Evolutionary conservation across 2,329 filamentous ascomycete species (phyloP).

Genomic region (Aspergillus ochraceoroseus): DNA sequence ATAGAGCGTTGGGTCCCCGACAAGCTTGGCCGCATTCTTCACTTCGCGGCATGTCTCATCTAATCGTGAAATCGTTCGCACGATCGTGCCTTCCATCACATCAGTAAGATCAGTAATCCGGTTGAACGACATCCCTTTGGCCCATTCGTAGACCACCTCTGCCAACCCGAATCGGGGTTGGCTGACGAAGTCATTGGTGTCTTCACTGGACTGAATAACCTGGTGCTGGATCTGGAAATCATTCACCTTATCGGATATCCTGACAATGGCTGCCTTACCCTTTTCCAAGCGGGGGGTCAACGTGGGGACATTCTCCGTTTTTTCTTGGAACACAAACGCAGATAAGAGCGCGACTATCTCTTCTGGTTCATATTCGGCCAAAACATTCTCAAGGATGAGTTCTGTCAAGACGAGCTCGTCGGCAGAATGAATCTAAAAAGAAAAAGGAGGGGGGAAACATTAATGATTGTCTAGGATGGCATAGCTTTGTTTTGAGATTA

Average conservation of each 20-base stretch:
- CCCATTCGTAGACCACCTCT: constrained; percentile 99
- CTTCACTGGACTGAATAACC: constrained; percentile 83
- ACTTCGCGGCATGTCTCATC: constrained; percentile 97
- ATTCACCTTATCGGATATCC: constrained; percentile 89
- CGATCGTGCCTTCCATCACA: constrained; percentile 94
- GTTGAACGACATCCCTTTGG: constrained; percentile 94
- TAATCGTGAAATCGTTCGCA: constrained; percentile 84
- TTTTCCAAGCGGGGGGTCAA: constrained; percentile 76
- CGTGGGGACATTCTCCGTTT: constrained; percentile 75
- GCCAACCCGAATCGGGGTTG: constrained; percentile 86
- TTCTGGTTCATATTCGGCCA: constrained; percentile 90
- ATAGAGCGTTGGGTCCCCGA: constrained; percentile 88
- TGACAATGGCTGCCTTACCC: constrained; percentile 78
- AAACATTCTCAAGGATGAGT: constrained; percentile 90
- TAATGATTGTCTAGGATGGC: neutral
- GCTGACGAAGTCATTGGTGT: constrained; percentile 86
- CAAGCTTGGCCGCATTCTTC: constrained; percentile 91
- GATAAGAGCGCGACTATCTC: constrained; percentile 94
- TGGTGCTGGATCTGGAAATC: constrained; percentile 83
- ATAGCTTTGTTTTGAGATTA: neutral
- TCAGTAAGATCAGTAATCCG: constrained; percentile 95
- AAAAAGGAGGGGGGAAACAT: no score
- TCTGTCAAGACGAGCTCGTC: constrained; percentile 96
- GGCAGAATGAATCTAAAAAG: constrained; percentile 71
- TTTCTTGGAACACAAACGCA: constrained; percentile 96